Conservation (phyloP, 1,284 basidiomycete species). For the Chalciporus sp. region DNA sequence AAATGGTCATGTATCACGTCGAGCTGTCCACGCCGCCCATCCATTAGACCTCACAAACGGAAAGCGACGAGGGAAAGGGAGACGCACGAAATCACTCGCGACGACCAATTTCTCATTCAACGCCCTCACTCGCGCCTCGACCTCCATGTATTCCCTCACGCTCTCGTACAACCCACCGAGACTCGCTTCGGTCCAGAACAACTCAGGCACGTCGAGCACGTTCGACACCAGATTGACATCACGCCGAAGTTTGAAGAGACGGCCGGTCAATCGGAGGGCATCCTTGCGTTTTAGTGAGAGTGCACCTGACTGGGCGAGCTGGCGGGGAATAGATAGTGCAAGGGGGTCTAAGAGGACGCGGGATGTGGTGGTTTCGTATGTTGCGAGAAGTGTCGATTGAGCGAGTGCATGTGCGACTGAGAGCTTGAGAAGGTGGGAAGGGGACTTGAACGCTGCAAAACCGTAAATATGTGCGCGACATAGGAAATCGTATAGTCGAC, state of each 20-base stretch:
- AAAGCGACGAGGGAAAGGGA: background rate
- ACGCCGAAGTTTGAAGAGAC: slow-evolving; percentile 85
- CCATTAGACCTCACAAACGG: background rate
- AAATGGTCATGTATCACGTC: slow-evolving; percentile 94
- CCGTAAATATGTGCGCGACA: slow-evolving; percentile 4
- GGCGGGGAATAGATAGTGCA: slow-evolving; percentile 80
- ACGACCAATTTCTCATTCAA: slow-evolving; percentile 90
- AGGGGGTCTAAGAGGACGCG: slow-evolving; percentile 79
- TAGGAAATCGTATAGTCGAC: slow-evolving; percentile 25
- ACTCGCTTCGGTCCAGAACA: slow-evolving; percentile 95
- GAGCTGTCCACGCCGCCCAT: slow-evolving; percentile 48
- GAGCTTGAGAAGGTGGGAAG: slow-evolving; percentile 85
- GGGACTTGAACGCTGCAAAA: slow-evolving; percentile 79
- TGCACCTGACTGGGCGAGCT: slow-evolving; percentile 80
- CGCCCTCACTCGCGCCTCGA: slow-evolving; percentile 81
- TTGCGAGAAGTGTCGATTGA: slow-evolving; percentile 90
- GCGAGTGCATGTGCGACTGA: slow-evolving; percentile 93
- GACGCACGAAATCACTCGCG: slow-evolving; percentile 82
- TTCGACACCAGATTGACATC: slow-evolving; percentile 94
- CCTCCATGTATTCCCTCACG: slow-evolving; percentile 94
- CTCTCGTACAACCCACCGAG: slow-evolving; percentile 90
- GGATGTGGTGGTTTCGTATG: slow-evolving; percentile 84
- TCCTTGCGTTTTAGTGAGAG: slow-evolving; percentile 80
- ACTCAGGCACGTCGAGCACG: slow-evolving; percentile 91
- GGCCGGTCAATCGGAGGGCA: slow-evolving; percentile 86